Evolutionary conservation across 2,329 filamentous ascomycete genomes (phyloP), one percentile per base, ranked within the genome.

Genomic region (Xylariales sp.): DNA sequence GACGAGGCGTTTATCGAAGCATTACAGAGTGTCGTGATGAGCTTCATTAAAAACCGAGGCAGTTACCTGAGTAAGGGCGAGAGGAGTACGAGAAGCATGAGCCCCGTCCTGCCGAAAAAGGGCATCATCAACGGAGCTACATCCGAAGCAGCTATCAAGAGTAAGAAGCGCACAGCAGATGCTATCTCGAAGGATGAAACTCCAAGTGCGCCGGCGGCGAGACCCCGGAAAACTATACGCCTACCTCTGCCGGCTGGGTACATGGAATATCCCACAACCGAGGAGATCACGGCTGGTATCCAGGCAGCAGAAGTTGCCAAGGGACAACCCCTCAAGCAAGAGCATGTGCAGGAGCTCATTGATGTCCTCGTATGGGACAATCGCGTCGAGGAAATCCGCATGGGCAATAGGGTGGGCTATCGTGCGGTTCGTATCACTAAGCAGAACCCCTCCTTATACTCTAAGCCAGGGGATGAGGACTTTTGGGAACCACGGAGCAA

Each of bases 281-380:
- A 89, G 30, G 90, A 92, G 67, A 91, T 99, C 61, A 93, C 94
- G 43, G 84, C 87, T 16, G 89, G 90, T 72, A 88, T 98, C 70
- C 90, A 91, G 71, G 83, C 85, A 36, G 88, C 86, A 30, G 87
- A 88, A 54, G 86, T 95, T 60, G 90, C 93, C 34, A 91, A 90
- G 65, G 91, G 93, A 69, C 91, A 90, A 57, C 89, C 89, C 10
- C 81, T 91, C 12, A 85, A 85, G 53, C 90, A 93, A 73, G 87
- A 88, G 39, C 94, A 97, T 75, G 91, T 98, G 73, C 88, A 93
- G 75, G 91, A 95, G 78, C 85, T 98, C 18, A 85, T 98, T 49
- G 92, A 97, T 75, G 92, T 97, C 73, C 88, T 99, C 67, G 90
- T 93, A 59, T 97, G 91, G 81, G 96, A 99, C 75, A 93, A 93